Percentiles rank a stretch among this genome's conserved stretches.
phyloP scores from a whole-genome alignment of 805 yeast genomes.

The Barnettozyma siamensis region DNA sequence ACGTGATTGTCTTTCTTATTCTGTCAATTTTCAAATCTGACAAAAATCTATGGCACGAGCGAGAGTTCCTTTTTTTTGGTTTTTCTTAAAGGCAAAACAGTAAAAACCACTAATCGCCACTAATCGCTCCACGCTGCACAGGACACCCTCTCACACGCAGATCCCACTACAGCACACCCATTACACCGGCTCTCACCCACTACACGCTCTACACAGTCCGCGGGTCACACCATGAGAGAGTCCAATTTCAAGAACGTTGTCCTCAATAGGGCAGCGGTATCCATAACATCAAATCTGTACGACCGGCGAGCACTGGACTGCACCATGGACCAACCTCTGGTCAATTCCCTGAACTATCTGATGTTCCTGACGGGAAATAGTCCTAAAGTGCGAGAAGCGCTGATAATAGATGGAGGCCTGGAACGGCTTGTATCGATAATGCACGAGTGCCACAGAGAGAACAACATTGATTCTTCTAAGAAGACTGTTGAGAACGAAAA shows the following conservation, averaged over 20 bases:
- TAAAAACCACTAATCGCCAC: too few species aligned
- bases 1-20: too few species aligned
- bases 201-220: neutral
- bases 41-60: too few species aligned
- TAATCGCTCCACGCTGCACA: too few species aligned
- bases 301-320: constrained; percentile 92
- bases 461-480: neutral
- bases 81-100: too few species aligned
- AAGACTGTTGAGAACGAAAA: constrained; percentile 29
- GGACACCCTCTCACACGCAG: too few species aligned
- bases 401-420: constrained; percentile 85
- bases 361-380: constrained; percentile 83
- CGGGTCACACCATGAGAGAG: constrained; percentile 60
- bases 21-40: too few species aligned
- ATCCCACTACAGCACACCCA: neutral
- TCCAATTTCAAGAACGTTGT: constrained; percentile 76
- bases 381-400: constrained; percentile 84
- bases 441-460: constrained; percentile 53
- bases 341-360: constrained; percentile 85
- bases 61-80: too few species aligned
- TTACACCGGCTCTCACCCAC: neutral
- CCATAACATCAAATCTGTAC: constrained; percentile 81
- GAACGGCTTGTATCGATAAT: constrained; percentile 82
- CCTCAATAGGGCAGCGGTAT: constrained; percentile 85
- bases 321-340: constrained; percentile 82